These are phyloP conservation scores for Solanum sejunctum DNA, from an alignment of 257 asterid species.

Conservation along the genomic window DNA sequence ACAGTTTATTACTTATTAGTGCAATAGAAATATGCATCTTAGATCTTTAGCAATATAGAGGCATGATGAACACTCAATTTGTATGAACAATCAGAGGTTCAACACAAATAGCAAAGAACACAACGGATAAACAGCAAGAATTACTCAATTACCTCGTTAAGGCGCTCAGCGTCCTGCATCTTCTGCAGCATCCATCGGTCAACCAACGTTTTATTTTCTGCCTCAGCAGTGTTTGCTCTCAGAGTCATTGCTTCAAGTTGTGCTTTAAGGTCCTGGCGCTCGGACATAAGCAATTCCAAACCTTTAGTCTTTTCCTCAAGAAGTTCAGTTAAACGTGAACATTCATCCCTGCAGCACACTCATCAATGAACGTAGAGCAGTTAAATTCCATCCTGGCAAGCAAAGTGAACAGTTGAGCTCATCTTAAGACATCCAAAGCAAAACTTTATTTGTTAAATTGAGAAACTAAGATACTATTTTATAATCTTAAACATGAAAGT, in stretches of 20 bases:
- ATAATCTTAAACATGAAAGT: background rate
- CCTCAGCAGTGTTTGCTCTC: constrained; percentile 59
- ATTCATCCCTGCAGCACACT: constrained; percentile 59
- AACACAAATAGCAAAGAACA: background rate
- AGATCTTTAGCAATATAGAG: background rate
- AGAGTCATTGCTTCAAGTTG: constrained; percentile 50
- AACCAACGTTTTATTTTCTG: constrained; percentile 73
- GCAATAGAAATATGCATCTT: background rate
- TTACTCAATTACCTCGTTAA: constrained; percentile 61
- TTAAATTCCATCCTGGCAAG: background rate
- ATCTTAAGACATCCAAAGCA: background rate
- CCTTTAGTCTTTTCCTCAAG: constrained; percentile 80
- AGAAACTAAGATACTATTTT: background rate
- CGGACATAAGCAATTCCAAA: constrained; percentile 66
- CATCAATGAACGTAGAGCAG: background rate
- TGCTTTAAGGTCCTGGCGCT: constrained; percentile 61
- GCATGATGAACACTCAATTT: background rate
- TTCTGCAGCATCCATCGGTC: constrained; percentile 92
- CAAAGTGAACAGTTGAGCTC: background rate
- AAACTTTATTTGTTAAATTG: background rate
- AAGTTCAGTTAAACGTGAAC: constrained; percentile 42
- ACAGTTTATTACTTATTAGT: background rate
- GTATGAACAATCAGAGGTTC: background rate
- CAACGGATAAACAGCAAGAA: background rate
- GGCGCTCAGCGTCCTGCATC: constrained; percentile 90